A percentile compares a stretch with the other conserved stretches of the same genome.
Evolutionary conservation across 2,329 filamentous ascomycete genomes (phyloP).

Genomic region (Talaromyces atroroseus): DNA sequence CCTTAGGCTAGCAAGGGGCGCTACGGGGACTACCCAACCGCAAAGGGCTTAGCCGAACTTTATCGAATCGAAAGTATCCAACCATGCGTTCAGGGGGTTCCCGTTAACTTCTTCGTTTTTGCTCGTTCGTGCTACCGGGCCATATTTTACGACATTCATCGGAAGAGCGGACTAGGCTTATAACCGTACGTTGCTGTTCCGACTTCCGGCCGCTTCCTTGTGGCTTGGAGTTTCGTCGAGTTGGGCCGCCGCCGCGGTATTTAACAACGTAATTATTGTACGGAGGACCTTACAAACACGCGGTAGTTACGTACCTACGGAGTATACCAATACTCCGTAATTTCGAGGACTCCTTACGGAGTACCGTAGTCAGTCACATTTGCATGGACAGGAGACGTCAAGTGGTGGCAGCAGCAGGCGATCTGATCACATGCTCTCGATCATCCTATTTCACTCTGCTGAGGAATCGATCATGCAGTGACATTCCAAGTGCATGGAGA

Average conservation of each 20-base stretch:
- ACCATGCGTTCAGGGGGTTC: not conserved
- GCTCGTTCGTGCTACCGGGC: no score
- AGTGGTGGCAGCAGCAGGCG: not conserved
- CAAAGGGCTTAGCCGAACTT: not conserved
- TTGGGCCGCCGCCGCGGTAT: not conserved
- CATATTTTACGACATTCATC: not conserved
- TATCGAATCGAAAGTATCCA: not conserved
- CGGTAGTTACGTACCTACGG: no score
- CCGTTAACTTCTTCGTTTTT: no score
- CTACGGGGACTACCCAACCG: not conserved
- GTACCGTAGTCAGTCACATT: no score
- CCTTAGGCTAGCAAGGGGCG: not conserved
- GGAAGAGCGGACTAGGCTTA: not conserved
- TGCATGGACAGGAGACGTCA: not conserved
- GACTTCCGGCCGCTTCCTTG: not conserved
- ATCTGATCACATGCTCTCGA: constrained; percentile 2
- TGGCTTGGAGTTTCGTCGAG: not conserved
- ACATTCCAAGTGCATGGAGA: no score
- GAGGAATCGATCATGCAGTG: not conserved
- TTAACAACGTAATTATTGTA: no score
- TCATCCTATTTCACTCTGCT: not conserved
- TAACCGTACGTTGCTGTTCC: no score
- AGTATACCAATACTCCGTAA: no score
- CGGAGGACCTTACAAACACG: no score
- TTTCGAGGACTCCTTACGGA: no score